Conservation (phyloP, 768 basidiomycete species). For the Hygrophoropsis aurantiaca region DNA sequence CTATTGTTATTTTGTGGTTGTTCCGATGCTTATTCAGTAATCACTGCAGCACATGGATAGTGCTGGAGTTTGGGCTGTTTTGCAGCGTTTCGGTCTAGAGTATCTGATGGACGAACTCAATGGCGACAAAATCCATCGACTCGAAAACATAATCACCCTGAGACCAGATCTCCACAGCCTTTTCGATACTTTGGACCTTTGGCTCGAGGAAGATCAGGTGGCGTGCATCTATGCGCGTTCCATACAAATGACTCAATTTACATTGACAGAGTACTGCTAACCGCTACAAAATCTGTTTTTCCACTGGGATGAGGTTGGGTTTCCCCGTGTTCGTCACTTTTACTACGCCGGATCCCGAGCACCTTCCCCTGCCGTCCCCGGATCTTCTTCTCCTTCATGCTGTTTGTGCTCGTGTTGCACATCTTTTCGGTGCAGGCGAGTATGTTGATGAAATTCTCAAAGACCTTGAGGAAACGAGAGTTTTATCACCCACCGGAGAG, state of each 20-base stretch:
- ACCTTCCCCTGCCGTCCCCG: slow-evolving; percentile 26
- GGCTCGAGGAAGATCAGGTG: slow-evolving; percentile 10
- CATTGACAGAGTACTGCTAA: too few species aligned
- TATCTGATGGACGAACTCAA: slow-evolving; percentile 17
- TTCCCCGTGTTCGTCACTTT: too few species aligned
- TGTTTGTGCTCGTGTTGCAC: slow-evolving; percentile 28
- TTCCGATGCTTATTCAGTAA: too few species aligned
- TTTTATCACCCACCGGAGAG: slow-evolving; percentile 18
- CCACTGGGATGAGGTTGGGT: too few species aligned
- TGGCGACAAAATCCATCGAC: slow-evolving; percentile 23
- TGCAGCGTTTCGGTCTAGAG: slow-evolving; percentile 14
- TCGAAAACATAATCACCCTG: slow-evolving; percentile 15
- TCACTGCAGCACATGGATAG: neutral
- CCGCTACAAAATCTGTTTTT: too few species aligned
- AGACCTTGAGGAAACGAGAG: slow-evolving; percentile 19
- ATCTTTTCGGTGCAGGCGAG: slow-evolving; percentile 33
- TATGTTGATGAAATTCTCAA: slow-evolving; percentile 20
- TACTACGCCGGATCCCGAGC: slow-evolving; percentile 12
- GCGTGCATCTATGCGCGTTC: too few species aligned
- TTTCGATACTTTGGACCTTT: slow-evolving; percentile 2
- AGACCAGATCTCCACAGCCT: neutral
- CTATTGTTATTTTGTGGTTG: too few species aligned
- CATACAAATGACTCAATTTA: too few species aligned
- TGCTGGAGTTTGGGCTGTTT: slow-evolving; percentile 15
- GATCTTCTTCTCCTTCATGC: slow-evolving; percentile 32